Base-by-base conservation (phyloP, 108 stramenopile genomes). In the Pseudonitzschia delicatissima region DNA sequence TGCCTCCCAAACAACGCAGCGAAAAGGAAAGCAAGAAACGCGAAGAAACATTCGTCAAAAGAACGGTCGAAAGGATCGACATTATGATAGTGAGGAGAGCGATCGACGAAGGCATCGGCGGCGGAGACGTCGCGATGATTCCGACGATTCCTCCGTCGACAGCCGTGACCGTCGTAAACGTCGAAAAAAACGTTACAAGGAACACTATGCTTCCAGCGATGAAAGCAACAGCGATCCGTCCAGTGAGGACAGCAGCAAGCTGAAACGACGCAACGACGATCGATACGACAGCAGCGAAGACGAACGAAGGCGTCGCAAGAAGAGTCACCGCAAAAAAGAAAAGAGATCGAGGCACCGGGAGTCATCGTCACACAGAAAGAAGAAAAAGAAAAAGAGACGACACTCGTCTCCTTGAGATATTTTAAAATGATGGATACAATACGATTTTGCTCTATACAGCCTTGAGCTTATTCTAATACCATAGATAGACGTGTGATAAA, bases 231-330 rank as follows among this genome's bases (percentile, higher is more conserved):
- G 23, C 5, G 26, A 21, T 8, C 34, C 57, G 35, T 58, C 57
- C 18, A 58, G 34, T 6, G 57, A 58, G 28, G 32, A 37, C 35
- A 58, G 57, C 28, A 34, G 57, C 57, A 58, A 58, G 6, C 57
- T 58, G 15, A 58, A 58, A 21, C 57, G 13, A 15, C 21, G 57
- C 4, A 58, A 5, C 18, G 57, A 58, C 57, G 34, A 58, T 34
- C 28, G 28, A 5, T 20, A 58, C 35, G 32, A 17, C 13, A 28
- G 28, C 57, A 33, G n/a, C 32, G n/a, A 31, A 9, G 28, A 57
- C 28, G 50, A 57, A 15, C 25, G 28, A 33, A 31, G n/a, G 55
- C 29, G n/a, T 11, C 34, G 2, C 31, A 20, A 15, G 34, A 11
- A 29, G 33, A 51, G 23, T 25, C 5, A 17, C 15, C 5, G 5